Conservation (phyloP, 2,329 filamentous ascomycete species). For the Pseudofabraea citricarpa region DNA sequence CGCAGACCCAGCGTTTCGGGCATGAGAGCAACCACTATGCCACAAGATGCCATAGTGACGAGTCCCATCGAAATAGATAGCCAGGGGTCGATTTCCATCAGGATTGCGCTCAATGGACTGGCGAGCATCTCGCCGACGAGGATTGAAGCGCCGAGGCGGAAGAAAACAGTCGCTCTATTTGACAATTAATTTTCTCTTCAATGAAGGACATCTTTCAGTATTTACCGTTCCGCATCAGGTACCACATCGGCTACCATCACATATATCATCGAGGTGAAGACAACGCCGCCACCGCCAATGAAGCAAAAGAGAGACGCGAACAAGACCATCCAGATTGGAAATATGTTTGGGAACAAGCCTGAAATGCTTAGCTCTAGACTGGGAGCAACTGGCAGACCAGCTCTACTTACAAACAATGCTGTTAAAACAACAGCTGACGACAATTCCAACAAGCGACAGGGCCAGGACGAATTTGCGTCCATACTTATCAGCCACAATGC, state of each 20-base stretch:
- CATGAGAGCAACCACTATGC: constrained; percentile 10
- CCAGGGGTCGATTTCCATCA: constrained; percentile 24
- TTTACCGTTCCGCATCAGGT: constrained; percentile 23
- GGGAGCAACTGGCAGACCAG: too few relatives aligned
- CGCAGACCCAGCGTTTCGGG: constrained; percentile 15
- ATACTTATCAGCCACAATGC: constrained; percentile 12
- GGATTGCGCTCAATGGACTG: constrained; percentile 27
- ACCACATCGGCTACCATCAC: constrained; percentile 32
- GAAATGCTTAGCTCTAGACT: too few relatives aligned
- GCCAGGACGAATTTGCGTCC: constrained; percentile 11
- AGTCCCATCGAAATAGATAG: constrained; percentile 10
- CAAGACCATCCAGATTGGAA: constrained; percentile 25
- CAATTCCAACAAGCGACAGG: constrained; percentile 6
- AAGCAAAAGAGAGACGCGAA: constrained; percentile 21
- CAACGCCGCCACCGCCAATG: constrained; percentile 29
- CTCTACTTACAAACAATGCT: too few relatives aligned
- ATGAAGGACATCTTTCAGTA: background rate
- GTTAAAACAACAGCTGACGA: too few relatives aligned
- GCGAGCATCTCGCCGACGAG: constrained; percentile 28
- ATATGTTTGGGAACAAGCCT: constrained; percentile 3
- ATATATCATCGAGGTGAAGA: constrained; percentile 22
- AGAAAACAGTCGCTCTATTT: constrained; percentile 25
- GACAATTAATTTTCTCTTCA: background rate
- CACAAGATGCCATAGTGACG: constrained; percentile 2
- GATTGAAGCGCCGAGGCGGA: constrained; percentile 16